Evolutionary conservation across 495 filamentous ascomycete species (phyloP).

Genomic region (Talaromyces thailandensis): DNA sequence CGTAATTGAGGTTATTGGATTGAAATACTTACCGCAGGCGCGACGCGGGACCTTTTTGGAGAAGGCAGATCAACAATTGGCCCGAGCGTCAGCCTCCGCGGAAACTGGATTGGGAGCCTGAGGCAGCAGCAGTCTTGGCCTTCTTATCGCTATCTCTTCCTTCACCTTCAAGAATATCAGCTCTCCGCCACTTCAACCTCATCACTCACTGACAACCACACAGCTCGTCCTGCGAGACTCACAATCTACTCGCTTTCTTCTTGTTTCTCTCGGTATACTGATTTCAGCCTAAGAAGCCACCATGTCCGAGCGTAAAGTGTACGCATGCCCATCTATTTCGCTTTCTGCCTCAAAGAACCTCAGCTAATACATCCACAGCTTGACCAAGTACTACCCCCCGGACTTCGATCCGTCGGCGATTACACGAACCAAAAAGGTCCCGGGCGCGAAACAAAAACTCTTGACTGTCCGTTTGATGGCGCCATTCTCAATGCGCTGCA

Average conservation of each 20-base stretch:
- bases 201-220: not conserved
- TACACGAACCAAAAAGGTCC: conserved; percentile 56
- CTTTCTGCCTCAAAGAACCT: not conserved
- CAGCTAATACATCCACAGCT: not conserved
- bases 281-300: conserved; percentile 10
- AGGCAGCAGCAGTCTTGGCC: not conserved
- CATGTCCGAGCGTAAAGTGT: conserved; percentile 94
- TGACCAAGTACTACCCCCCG: conserved; percentile 77
- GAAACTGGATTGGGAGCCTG: not conserved
- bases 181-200: not conserved
- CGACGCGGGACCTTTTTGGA: conserved; percentile 4
- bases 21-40: conserved; percentile 4
- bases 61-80: not conserved
- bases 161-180: not conserved
- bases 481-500: conserved; percentile 91
- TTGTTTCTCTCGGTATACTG: not conserved
- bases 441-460: conserved; percentile 44
- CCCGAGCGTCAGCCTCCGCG: not conserved
- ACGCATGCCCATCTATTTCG: conserved; percentile 37
- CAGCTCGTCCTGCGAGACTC: not conserved
- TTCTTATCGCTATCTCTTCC: not conserved
- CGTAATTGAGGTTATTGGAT: not conserved
- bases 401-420: conserved; percentile 93
- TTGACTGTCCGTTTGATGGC: conserved; percentile 95
- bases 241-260: not conserved